Conservation (phyloP, 225 moss, liverwort and hornwort genomes). For the Polytrichum formosum region DNA sequence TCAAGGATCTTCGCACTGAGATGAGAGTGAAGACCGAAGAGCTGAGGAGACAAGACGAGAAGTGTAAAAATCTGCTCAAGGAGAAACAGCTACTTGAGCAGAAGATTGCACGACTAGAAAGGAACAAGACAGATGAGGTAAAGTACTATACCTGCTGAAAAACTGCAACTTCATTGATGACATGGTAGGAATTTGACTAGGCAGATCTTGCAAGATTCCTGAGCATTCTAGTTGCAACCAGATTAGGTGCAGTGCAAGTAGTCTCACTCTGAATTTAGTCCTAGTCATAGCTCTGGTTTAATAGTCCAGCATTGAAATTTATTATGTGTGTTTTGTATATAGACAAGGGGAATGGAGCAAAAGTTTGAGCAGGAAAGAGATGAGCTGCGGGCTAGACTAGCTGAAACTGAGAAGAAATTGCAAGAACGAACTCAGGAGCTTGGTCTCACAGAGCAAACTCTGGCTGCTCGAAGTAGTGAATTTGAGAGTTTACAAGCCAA, state of each 20-base stretch:
- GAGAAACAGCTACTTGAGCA: constrained; percentile 92
- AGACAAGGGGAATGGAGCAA: constrained; percentile 87
- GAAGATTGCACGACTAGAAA: constrained; percentile 77
- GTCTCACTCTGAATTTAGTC: too few species aligned
- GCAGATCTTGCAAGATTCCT: too few species aligned
- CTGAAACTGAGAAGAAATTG: constrained; percentile 81
- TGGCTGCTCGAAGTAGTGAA: constrained; percentile 66
- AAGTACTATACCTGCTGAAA: neutral
- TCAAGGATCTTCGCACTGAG: constrained; percentile 74
- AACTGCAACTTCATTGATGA: too few species aligned
- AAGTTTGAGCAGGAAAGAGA: constrained; percentile 84
- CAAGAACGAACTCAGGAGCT: constrained; percentile 88
- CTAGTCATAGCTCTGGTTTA: too few species aligned
- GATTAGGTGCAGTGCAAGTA: too few species aligned
- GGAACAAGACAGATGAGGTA: constrained; percentile 80
- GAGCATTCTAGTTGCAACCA: too few species aligned
- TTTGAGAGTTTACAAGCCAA: constrained; percentile 71
- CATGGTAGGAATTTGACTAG: too few species aligned
- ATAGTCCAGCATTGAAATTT: neutral
- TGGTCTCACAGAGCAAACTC: constrained; percentile 60
- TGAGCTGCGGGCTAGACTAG: constrained; percentile 70
- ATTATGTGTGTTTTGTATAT: constrained; percentile 6
- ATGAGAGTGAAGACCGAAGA: constrained; percentile 73
- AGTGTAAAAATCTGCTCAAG: constrained; percentile 59
- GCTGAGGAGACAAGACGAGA: constrained; percentile 71